phyloP scores from a whole-genome alignment of 148 eudicot genomes.

The Rhododendron ovatum region DNA sequence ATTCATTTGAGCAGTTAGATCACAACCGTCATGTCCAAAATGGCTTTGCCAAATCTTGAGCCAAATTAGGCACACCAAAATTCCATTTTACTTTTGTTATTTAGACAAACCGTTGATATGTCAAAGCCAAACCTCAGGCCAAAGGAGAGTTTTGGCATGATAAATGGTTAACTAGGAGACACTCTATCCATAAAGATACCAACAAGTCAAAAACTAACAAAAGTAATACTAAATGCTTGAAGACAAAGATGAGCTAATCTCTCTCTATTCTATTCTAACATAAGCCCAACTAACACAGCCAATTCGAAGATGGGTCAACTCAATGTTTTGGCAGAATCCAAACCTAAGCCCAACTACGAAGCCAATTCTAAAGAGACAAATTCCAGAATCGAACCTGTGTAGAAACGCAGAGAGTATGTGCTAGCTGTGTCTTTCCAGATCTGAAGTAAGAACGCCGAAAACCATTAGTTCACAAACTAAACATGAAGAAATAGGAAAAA shows the following conservation, averaged over 20 bases:
- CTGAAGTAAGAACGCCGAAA: conserved; percentile 29
- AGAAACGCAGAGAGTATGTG: conserved; percentile 89
- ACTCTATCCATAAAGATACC: background rate
- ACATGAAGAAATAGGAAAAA: background rate
- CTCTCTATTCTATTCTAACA: background rate
- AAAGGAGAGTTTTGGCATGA: background rate
- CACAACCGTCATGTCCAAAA: background rate
- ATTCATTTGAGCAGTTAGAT: background rate
- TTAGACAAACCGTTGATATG: background rate
- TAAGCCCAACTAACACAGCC: background rate
- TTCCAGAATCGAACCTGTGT: conserved; percentile 61
- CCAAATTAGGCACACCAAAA: background rate
- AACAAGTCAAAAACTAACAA: background rate
- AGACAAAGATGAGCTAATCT: background rate
- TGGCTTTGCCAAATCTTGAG: background rate
- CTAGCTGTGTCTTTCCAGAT: conserved; percentile 98
- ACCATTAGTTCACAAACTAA: background rate
- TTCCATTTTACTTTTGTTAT: background rate
- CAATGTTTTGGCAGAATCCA: background rate
- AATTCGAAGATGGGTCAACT: background rate
- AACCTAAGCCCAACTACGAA: background rate
- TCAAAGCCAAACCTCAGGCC: background rate
- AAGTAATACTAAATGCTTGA: background rate
- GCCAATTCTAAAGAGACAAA: background rate
- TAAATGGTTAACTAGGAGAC: background rate